Evolutionary conservation across 2,329 filamentous ascomycete genomes (phyloP), one percentile per base, ranked within the genome.

Genomic region (Colletotrichum cordylinicola): DNA sequence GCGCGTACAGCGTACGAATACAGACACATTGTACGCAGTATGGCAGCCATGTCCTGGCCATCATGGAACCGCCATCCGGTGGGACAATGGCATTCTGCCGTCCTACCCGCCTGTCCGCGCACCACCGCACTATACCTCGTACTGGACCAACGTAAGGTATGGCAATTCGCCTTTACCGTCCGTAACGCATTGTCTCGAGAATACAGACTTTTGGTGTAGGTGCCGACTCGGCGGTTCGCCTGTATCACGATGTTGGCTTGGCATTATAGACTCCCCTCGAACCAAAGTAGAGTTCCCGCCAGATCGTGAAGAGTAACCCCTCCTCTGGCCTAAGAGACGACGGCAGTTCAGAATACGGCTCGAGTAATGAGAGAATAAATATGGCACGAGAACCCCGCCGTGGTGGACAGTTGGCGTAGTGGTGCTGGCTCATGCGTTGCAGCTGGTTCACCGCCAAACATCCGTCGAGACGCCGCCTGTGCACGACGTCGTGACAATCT

Each of bases 351-450:
- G 15, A 15, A 18, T 5, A 15, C 5, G 8, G 21, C 16, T 9
- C 24, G n/a, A 37, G 24, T 56, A 37, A 48, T 31, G 48, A n/a
- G 29, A 52, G 15, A 43, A 68, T 73, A 58, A 58, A 73, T 48
- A 65, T 58, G 39, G 58, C 21, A 67, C 35, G 16, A n/a, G 2
- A n/a, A 27, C n/a, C 58, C 27, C 56, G 21, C 35, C 8, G 8
- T 16, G 12, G 6, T 5, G 24, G 2, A 2, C 2, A 15, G 29
- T 8, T 0, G 31, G 3, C 7, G 3, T 1, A 12, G 15, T 18
- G 2, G 15, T 9, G 55, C 10, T 61, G 62, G 37, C 55, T 67
- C 31, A 48, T 61, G 24, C 39, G 37, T 29, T 12, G 39, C 31
- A n/a, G 24, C 16, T n/a, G 37, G 39, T 31, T 61, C 27, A 48